Evolutionary conservation across 2,329 filamentous ascomycete genomes (phyloP), one percentile per base, ranked within the genome.

Genomic region (Lachnum nothofagi): DNA sequence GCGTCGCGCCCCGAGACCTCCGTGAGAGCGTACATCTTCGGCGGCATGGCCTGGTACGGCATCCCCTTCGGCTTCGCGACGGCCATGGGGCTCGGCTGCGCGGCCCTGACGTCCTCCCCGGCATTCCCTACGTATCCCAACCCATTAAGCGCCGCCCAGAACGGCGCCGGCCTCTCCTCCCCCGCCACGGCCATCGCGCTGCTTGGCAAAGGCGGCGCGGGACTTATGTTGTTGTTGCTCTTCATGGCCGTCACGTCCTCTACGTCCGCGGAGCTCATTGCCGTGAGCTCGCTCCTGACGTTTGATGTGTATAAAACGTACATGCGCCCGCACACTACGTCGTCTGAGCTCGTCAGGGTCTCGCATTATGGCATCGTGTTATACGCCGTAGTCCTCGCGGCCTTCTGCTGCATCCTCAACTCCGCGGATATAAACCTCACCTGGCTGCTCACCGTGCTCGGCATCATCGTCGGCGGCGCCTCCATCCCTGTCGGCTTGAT

Each of bases 231-330:
- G 10, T 55, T 74, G 4, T 63, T 73, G 14, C 64, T 74, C 0
- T 75, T 75, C 63, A 74, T 74, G 72, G 70, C 71, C 4, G 70
- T 72, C 5, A 74, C 72, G 0, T 66, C 63, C 4, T 68, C 68
- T 1, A 72, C 72, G 38, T 69, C 54, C 2, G 69, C 72, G 0
- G 70, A 75, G 48, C 64, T 73, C 4, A 73, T 75, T 14, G 70
- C 65, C 3, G 65, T 68, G 3, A 67, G 66, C 2, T 65, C 66
- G 3, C 50, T 71, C 2, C 57, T 68, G 23, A 69, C 68, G 0
- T 71, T 70, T 51, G 68, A 71, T 42, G 54, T 71, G 16, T 71
- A 70, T 56, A 66, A 66, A 43, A 63, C 65, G 9, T 71, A 69
- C 44, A 56, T 70, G 40, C 66, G 64, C 47, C 65, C 64, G 8